A percentile compares a stretch with the other conserved stretches of the same genome.
These are phyloP conservation scores for Solanum appendiculatum DNA, from an alignment of 257 asterid genomes.

Conservation along the genomic window DNA sequence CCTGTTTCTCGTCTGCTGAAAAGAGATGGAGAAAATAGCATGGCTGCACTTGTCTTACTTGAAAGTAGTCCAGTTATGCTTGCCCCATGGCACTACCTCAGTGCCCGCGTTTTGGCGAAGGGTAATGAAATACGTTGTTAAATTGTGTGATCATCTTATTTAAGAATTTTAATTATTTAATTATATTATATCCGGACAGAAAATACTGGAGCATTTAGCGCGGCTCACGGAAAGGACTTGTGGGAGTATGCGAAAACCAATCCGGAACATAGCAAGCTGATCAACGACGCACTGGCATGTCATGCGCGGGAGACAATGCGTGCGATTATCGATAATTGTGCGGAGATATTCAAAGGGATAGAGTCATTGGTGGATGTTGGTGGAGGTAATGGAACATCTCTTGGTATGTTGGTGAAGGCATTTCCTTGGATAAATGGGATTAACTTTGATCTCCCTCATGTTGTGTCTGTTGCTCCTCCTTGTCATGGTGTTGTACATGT, in stretches of 20 bases:
- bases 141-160: slow-evolving; percentile 17
- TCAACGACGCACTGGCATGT: slow-evolving; percentile 47
- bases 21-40: slow-evolving; percentile 21
- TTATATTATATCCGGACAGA: neutral
- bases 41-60: slow-evolving; percentile 38
- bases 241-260: slow-evolving; percentile 33
- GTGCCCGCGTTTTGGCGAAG: slow-evolving; percentile 6
- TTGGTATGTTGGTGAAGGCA: slow-evolving; percentile 26
- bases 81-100: slow-evolving; percentile 50
- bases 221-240: slow-evolving; percentile 30
- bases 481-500: slow-evolving; percentile 35
- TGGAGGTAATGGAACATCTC: slow-evolving; percentile 60
- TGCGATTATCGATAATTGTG: slow-evolving; percentile 17
- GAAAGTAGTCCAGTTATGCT: slow-evolving; percentile 54
- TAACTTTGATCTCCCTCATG: slow-evolving; percentile 63
- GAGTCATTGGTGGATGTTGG: slow-evolving; percentile 59
- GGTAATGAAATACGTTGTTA: neutral
- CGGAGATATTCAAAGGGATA: slow-evolving; percentile 37
- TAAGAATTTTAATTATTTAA: neutral
- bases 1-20: slow-evolving; percentile 43
- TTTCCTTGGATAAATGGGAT: slow-evolving; percentile 50
- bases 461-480: slow-evolving; percentile 20
- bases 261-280: slow-evolving; percentile 31
- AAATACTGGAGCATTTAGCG: slow-evolving; percentile 20
- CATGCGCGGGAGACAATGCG: slow-evolving; percentile 18